These are phyloP conservation scores for Candida gigantensis DNA, from an alignment of 1,139 yeast species.

Conservation along the genomic window DNA sequence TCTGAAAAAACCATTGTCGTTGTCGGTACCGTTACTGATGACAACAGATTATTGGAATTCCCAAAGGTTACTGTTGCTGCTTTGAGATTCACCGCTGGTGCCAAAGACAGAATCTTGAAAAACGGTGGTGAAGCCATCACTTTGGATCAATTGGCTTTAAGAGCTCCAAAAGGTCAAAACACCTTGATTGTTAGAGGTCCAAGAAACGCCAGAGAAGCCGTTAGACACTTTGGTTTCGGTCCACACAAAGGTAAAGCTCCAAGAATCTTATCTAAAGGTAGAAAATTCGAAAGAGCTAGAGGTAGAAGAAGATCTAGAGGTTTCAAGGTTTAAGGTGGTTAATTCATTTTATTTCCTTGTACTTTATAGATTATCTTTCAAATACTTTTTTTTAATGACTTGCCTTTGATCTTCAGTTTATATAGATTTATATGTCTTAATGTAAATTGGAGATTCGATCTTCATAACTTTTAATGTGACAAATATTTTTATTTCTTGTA, in stretches of 20 bases:
- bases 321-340: slow-evolving; percentile 91
- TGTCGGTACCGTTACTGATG: slow-evolving; percentile 99
- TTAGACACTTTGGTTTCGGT: slow-evolving; percentile 99
- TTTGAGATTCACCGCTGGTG: slow-evolving; percentile 98
- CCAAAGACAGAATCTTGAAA: slow-evolving; percentile 95
- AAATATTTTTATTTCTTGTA: background rate
- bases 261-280: slow-evolving; percentile 94
- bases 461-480: slow-evolving; percentile 1
- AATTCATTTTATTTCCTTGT: slow-evolving; percentile 11
- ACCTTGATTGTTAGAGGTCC: slow-evolving; percentile 98
- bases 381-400: slow-evolving; percentile 2
- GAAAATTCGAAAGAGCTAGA: slow-evolving; percentile 99
- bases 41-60: slow-evolving; percentile 88
- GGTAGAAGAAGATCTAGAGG: slow-evolving; percentile 99
- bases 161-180: slow-evolving; percentile 99
- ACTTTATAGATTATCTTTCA: slow-evolving; percentile 13
- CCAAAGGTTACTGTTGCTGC: slow-evolving; percentile 99
- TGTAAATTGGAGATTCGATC: slow-evolving; percentile 1
- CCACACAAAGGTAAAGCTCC: slow-evolving; percentile 99
- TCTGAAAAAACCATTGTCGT: slow-evolving; percentile 92
- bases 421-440: slow-evolving; percentile 3
- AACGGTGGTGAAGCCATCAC: slow-evolving; percentile 99
- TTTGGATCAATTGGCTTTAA: slow-evolving; percentile 97
- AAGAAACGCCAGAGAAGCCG: slow-evolving; percentile 98
- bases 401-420: slow-evolving; percentile 1